Percentiles rank a stretch among this genome's conserved stretches.
These are phyloP conservation scores for Nakazawaea ernobii DNA, from an alignment of 805 yeast species.

Conservation along the genomic window DNA sequence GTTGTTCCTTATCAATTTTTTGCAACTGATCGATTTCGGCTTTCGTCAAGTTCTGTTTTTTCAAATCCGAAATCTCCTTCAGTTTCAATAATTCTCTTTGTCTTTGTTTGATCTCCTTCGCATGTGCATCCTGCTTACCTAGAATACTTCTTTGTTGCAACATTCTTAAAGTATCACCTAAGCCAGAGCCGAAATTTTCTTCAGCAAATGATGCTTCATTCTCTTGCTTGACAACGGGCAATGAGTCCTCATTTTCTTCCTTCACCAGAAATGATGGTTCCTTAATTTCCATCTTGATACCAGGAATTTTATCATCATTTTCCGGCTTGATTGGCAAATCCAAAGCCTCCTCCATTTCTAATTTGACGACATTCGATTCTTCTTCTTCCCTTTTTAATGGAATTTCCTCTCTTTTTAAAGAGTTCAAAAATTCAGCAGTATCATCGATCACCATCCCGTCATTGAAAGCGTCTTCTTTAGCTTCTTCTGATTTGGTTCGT, in stretches of 20 bases:
- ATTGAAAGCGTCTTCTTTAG: constrained; percentile 11
- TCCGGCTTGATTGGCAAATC: background rate
- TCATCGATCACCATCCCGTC: constrained; percentile 27
- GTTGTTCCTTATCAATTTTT: constrained; percentile 8
- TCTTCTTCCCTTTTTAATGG: constrained; percentile 20
- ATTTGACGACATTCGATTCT: constrained; percentile 27
- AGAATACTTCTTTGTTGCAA: constrained; percentile 17
- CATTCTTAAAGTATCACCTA: constrained; percentile 30
- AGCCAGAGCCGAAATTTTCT: constrained; percentile 18
- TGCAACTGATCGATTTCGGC: background rate
- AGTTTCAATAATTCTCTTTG: constrained; percentile 15
- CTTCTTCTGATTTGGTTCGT: background rate
- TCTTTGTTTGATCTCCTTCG: constrained; percentile 13
- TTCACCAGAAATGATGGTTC: background rate
- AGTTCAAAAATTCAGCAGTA: constrained; percentile 28
- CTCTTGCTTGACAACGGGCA: background rate
- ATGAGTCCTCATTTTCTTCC: background rate
- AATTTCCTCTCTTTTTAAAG: constrained; percentile 18
- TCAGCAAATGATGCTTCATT: background rate
- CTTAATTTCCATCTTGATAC: background rate
- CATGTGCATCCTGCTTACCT: constrained; percentile 1
- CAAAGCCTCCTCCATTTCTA: constrained; percentile 9
- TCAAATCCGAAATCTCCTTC: constrained; percentile 12
- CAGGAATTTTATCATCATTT: background rate
- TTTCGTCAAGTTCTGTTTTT: constrained; percentile 5